Percentiles rank a stretch among this genome's conserved stretches.
Conservation (phyloP, 148 eudicot genomes). For the Fagopyrum tataricum region DNA sequence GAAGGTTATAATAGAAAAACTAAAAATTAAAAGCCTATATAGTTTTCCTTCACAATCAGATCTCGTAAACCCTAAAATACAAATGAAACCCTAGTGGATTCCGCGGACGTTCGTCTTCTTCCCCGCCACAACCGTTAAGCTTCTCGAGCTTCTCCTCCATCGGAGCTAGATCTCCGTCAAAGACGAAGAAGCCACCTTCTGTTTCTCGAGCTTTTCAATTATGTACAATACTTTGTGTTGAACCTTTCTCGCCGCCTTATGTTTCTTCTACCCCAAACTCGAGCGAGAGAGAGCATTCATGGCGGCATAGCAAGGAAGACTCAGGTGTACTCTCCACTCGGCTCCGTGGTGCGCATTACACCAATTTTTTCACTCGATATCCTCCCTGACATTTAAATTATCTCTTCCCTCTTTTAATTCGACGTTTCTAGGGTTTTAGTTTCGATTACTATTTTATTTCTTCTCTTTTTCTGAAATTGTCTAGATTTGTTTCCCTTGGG, state of each 20-base stretch:
- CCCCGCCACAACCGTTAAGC: too few relatives aligned
- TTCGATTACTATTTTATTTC: not conserved
- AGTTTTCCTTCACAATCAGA: too few relatives aligned
- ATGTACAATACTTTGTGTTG: not conserved
- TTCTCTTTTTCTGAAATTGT: not conserved
- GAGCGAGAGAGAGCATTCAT: constrained; percentile 1
- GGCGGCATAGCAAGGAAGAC: not conserved
- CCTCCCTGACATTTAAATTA: constrained; percentile 5
- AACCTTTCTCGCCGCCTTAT: constrained; percentile 4
- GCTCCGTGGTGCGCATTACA: constrained; percentile 1
- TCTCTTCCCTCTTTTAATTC: not conserved
- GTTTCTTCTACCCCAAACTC: not conserved
- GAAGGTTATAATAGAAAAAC: too few relatives aligned
- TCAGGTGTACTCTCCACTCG: constrained; percentile 7
- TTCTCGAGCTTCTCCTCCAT: too few relatives aligned
- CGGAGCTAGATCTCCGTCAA: too few relatives aligned
- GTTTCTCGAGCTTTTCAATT: too few relatives aligned
- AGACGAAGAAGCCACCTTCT: too few relatives aligned
- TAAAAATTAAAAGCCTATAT: too few relatives aligned
- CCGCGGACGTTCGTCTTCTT: too few relatives aligned
- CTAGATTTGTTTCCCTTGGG: constrained; percentile 2
- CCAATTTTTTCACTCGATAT: not conserved
- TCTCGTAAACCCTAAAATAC: too few relatives aligned
- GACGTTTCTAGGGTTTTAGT: constrained; percentile 2
- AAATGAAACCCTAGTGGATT: too few relatives aligned